phyloP scores from a whole-genome alignment of 306 rosid species.

The Crotalaria pallida region DNA sequence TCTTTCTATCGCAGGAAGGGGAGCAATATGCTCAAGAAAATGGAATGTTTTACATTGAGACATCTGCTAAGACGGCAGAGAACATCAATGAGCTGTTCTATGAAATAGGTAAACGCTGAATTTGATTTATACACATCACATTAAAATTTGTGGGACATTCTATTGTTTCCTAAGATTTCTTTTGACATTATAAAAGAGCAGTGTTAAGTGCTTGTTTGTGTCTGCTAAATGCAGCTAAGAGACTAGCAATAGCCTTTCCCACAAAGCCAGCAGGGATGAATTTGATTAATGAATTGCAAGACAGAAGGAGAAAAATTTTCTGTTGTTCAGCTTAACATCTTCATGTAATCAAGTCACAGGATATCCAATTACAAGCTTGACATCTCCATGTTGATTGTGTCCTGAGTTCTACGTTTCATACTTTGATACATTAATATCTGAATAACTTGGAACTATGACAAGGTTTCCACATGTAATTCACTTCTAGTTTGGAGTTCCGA shows the following conservation, averaged over 20 bases:
- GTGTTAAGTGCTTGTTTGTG: not conserved
- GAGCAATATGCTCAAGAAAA: constrained; percentile 70
- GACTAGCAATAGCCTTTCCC: constrained; percentile 42
- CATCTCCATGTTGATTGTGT: not conserved
- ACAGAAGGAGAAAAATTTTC: constrained; percentile 23
- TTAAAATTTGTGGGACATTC: not conserved
- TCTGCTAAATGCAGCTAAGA: constrained; percentile 39
- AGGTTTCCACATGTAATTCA: not conserved
- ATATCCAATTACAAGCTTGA: not conserved
- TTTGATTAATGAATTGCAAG: constrained; percentile 31
- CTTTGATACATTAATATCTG: not conserved
- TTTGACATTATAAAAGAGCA: not conserved
- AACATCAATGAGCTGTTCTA: constrained; percentile 74
- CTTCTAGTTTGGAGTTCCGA: not conserved
- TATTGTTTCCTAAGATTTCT: not conserved
- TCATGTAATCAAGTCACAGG: not conserved
- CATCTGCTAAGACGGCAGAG: constrained; percentile 80
- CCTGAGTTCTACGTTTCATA: not conserved
- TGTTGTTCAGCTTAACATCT: constrained; percentile 41
- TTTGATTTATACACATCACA: not conserved
- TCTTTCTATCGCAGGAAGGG: constrained; percentile 48
- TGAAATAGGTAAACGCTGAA: constrained; percentile 57
- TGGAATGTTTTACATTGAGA: constrained; percentile 78
- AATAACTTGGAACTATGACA: not conserved
- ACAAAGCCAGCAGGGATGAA: constrained; percentile 35